Evolutionary conservation across 2,329 filamentous ascomycete genomes (phyloP), one percentile per base, ranked within the genome.

Genomic region (Davidsoniella neocaledoniae): DNA sequence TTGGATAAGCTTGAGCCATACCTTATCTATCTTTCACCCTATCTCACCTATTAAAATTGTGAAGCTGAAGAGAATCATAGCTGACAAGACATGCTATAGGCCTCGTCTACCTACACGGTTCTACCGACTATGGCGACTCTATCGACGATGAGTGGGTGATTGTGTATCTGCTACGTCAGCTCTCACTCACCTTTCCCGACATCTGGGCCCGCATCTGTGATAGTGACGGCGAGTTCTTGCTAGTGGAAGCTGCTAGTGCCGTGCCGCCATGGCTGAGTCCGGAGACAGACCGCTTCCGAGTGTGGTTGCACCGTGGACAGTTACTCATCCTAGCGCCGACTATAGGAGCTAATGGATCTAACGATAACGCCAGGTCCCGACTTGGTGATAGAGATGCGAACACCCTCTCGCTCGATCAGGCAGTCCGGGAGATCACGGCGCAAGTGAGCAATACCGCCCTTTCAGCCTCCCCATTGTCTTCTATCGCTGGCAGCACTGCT

Each of bases 81-180:
- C 44, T 46, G 29, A 46, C 36, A 21, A 21, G 6, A 43, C 42
- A 4, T 21, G 16, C 7, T 23, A 9, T 39, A 73, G 73, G 71
- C 1, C 60, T 77, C 7, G 60, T 69, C n/a, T 79, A 80, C 55
- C 72, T 98, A 5, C 74, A 77, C 55, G 90, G 90, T 17, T 70
- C 72, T 47, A 91, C 86, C 1, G 84, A 90, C 61, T 96, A 87
- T 59, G 88, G 90, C 7, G 93, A 98, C 64, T 91, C 87, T 0
- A 80, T 96, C 3, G 90, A 94, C 59, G 91, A 98, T 58, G 93
- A 98, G 67, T 98, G 91, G 93, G 74, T 96, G 5, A 81, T 96
- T 53, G 88, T 96, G 17, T 94, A 88, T 65, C 68, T 96, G 4
- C 70, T 98, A 26, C 78, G 84, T 42, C 82, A 94, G 64, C 67